Conservation (phyloP, 2,329 filamentous ascomycete species). For the Venturia asperata region DNA sequence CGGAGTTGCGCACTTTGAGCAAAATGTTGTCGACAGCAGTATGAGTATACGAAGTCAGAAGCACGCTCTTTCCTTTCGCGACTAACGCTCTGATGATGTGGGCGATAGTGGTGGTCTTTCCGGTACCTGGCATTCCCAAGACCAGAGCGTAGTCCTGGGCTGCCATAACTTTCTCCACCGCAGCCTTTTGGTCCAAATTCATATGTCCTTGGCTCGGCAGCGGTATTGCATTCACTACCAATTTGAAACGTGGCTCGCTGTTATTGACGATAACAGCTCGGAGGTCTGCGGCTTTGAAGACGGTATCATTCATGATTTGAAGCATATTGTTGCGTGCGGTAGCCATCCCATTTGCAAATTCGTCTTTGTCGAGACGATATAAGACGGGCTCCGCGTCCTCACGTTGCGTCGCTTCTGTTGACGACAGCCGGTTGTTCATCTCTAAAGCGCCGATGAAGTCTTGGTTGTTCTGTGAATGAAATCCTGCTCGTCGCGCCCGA, state of each 20-base stretch:
- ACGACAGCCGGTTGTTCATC: conserved; percentile 37
- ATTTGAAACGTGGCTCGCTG: conserved; percentile 64
- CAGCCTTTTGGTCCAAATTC: conserved; percentile 78
- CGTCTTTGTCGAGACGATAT: conserved; percentile 92
- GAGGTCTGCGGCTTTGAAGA: conserved; percentile 63
- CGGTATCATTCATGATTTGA: conserved; percentile 77
- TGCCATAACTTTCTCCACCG: conserved; percentile 92
- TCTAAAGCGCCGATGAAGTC: conserved; percentile 90
- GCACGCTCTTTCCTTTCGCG: conserved; percentile 81
- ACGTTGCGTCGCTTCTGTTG: conserved; percentile 24
- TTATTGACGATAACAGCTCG: conserved; percentile 76
- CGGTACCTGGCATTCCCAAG: conserved; percentile 94
- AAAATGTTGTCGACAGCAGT: conserved; percentile 98
- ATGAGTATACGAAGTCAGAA: conserved; percentile 93
- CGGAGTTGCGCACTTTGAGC: conserved; percentile 76
- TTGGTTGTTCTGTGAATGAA: conserved; percentile 71
- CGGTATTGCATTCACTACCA: conserved; percentile 55
- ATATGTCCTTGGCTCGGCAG: conserved; percentile 56
- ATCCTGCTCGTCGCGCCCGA: conserved; percentile 65
- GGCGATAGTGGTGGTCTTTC: conserved; percentile 96
- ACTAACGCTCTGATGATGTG: conserved; percentile 91
- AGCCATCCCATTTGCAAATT: conserved; percentile 97
- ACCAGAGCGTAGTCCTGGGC: conserved; percentile 95
- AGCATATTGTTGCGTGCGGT: conserved; percentile 89
- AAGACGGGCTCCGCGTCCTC: conserved; percentile 50